These are phyloP conservation scores for Auriscalpium orientale DNA, from an alignment of 768 basidiomycete genomes.

Conservation along the genomic window DNA sequence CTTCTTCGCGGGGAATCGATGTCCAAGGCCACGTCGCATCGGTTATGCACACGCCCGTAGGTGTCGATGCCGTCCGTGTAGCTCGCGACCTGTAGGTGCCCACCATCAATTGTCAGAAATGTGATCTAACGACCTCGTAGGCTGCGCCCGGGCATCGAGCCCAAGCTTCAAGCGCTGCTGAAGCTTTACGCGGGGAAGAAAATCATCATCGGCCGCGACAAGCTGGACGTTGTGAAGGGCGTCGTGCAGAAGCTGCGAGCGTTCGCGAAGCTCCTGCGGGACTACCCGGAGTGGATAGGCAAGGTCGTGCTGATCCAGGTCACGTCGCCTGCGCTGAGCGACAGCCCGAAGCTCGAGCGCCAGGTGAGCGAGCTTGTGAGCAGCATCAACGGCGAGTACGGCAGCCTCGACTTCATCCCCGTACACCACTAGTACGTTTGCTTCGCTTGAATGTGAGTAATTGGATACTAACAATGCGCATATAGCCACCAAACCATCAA, in stretches of 20 bases:
- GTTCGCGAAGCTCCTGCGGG: conserved; percentile 87
- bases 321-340: conserved; percentile 86
- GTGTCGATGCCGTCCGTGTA: conserved; percentile 89
- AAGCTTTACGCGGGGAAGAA: conserved; percentile 92
- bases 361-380: conserved; percentile 91
- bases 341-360: conserved; percentile 89
- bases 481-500: conserved; percentile 91
- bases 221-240: conserved; percentile 97
- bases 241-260: conserved; percentile 97
- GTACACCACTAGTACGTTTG: conserved; percentile 90
- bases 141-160: conserved; percentile 71
- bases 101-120: not conserved
- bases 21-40: conserved; percentile 78
- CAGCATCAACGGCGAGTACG: conserved; percentile 93
- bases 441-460: not conserved
- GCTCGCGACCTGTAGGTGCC: conserved; percentile 60
- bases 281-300: conserved; percentile 94
- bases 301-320: conserved; percentile 88
- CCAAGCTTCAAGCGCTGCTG: conserved; percentile 82
- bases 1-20: conserved; percentile 63
- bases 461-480: not conserved
- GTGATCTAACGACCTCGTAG: conserved; percentile 24
- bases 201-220: conserved; percentile 96
- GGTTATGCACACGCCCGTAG: conserved; percentile 89
- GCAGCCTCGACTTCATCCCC: conserved; percentile 89